These are phyloP conservation scores for Penicillium simplicissimum DNA, from an alignment of 495 filamentous ascomycete genomes.

Conservation along the genomic window DNA sequence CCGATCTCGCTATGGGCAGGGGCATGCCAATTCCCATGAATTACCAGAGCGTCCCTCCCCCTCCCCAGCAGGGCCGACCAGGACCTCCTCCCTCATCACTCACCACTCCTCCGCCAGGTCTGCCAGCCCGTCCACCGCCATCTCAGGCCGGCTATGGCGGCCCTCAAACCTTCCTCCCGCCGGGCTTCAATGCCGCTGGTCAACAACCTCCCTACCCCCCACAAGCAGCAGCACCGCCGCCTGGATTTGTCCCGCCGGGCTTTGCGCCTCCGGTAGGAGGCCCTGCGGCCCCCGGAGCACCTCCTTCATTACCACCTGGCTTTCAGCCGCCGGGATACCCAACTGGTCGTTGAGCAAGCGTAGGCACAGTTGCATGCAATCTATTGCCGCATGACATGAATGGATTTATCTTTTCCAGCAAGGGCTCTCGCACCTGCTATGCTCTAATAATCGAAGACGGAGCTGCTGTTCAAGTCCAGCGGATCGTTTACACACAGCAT, in stretches of 20 bases:
- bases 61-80: conserved; percentile 37
- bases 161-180: conserved; percentile 66
- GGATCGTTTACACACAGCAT: not conserved
- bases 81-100: conserved; percentile 45
- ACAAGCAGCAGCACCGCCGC: conserved; percentile 53
- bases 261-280: conserved; percentile 44
- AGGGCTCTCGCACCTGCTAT: not conserved
- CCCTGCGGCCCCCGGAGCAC: conserved; percentile 36
- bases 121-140: conserved; percentile 78
- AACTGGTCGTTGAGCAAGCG: conserved; percentile 38
- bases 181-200: conserved; percentile 52
- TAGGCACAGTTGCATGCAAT: not conserved
- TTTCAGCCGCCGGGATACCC: conserved; percentile 54
- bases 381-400: not conserved
- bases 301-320: conserved; percentile 48
- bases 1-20: conserved; percentile 39
- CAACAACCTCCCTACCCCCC: conserved; percentile 42
- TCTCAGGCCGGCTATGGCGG: conserved; percentile 77
- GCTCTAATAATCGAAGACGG: not conserved
- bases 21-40: conserved; percentile 33
- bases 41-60: conserved; percentile 43
- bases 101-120: conserved; percentile 69
- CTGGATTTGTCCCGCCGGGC: conserved; percentile 57
- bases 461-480: not conserved
- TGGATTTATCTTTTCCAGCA: not conserved